Percentiles rank a stretch among this genome's conserved stretches.
Conservation (phyloP, 2,329 filamentous ascomycete genomes). For the Raffaelea deltoideospora region DNA sequence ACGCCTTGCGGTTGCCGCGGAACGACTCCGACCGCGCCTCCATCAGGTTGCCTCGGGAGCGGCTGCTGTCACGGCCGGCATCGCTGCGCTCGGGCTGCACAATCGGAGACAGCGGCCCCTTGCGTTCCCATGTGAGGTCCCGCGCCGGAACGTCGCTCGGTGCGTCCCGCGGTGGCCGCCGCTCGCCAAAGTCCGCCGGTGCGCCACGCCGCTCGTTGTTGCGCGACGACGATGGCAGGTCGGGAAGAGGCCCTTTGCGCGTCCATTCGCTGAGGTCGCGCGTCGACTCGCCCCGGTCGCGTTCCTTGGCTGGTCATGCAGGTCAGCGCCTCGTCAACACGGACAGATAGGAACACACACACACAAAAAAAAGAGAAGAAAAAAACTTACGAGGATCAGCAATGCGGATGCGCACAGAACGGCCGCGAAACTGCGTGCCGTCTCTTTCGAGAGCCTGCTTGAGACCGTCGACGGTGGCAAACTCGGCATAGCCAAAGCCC, state of each 20-base stretch:
- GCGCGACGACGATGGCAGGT: conserved; percentile 21
- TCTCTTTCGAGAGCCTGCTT: conserved; percentile 81
- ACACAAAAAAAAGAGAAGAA: neutral
- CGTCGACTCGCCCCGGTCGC: conserved; percentile 45
- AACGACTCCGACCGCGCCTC: conserved; percentile 45
- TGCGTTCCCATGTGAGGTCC: conserved; percentile 86
- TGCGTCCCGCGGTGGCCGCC: conserved; percentile 52
- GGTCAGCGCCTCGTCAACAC: conserved; percentile 11
- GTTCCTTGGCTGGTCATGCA: conserved; percentile 62
- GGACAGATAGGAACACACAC: neutral
- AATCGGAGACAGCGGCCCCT: conserved; percentile 70
- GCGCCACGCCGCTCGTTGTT: conserved; percentile 28
- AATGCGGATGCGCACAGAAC: conserved; percentile 84
- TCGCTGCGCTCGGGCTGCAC: conserved; percentile 33
- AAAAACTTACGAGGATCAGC: conserved; percentile 85
- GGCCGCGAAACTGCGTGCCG: conserved; percentile 69
- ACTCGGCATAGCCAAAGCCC: conserved; percentile 97
- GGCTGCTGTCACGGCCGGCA: conserved; percentile 39
- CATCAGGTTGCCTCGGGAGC: conserved; percentile 32
- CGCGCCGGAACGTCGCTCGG: conserved; percentile 59
- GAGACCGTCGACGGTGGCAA: conserved; percentile 70
- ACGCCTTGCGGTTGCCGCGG: conserved; percentile 48
- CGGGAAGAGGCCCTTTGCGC: conserved; percentile 60
- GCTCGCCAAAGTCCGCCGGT: conserved; percentile 43
- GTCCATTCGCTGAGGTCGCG: conserved; percentile 85